Conservation (phyloP, 345 rosid genomes). For the Viola odorata region DNA sequence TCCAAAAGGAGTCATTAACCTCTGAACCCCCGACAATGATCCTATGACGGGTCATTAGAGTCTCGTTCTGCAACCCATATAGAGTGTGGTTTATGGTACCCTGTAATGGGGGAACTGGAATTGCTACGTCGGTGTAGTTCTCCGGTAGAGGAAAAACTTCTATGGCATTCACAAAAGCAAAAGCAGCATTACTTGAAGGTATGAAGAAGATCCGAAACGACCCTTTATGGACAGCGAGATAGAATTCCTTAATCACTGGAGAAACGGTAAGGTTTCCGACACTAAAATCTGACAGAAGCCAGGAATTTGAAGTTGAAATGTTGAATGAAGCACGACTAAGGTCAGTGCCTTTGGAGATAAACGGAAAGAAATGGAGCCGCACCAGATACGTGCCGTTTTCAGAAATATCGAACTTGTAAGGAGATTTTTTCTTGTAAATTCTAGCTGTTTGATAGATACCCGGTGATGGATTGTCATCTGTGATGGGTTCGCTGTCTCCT, state of each 20-base stretch:
- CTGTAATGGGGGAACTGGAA: not conserved
- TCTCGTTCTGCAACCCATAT: conserved; percentile 25
- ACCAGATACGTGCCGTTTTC: conserved; percentile 9
- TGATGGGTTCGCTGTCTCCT: conserved; percentile 8
- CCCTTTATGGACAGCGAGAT: conserved; percentile 2
- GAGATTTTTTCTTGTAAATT: conserved; percentile 7
- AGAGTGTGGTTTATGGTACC: conserved; percentile 17
- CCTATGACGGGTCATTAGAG: conserved; percentile 26
- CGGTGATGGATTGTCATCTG: not conserved
- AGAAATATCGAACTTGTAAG: conserved; percentile 9
- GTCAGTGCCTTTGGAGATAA: conserved; percentile 1
- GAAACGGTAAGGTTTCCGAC: not conserved
- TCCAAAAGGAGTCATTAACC: conserved; percentile 33
- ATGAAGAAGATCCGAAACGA: too few relatives aligned
- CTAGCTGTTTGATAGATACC: conserved; percentile 22
- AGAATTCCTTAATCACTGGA: conserved; percentile 9
- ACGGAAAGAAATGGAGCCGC: conserved; percentile 20
- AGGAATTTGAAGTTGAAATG: conserved; percentile 10
- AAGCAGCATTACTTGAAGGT: too few relatives aligned
- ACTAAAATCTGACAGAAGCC: conserved; percentile 8
- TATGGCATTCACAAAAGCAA: conserved; percentile 59
- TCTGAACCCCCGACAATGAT: conserved; percentile 42
- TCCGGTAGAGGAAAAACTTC: conserved; percentile 44
- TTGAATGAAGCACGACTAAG: conserved; percentile 13
- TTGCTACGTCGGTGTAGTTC: conserved; percentile 13